phyloP scores from a whole-genome alignment of 2,329 filamentous ascomycete species.

The Cladosporium velox region DNA sequence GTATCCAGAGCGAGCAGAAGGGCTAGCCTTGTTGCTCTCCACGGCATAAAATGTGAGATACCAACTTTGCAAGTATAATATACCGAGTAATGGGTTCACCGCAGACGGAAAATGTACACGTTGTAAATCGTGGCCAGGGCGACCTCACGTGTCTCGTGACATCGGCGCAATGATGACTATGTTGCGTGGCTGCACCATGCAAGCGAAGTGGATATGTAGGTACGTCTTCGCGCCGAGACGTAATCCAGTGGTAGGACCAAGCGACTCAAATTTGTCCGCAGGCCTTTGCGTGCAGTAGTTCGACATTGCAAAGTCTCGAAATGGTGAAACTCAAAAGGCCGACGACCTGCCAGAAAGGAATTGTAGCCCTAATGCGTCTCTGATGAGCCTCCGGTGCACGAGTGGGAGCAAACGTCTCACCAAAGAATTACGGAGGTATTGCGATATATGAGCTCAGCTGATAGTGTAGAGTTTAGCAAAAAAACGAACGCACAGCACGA shows the following conservation, averaged over 20 bases:
- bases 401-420: background rate
- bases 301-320: background rate
- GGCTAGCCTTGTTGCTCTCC: background rate
- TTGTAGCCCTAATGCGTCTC: constrained; percentile 2
- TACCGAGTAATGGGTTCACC: background rate
- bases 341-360: constrained; percentile 11
- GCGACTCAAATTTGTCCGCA: background rate
- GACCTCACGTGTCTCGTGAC: background rate
- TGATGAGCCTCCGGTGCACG: background rate
- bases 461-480: background rate
- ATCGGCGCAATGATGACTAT: background rate
- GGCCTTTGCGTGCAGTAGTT: background rate
- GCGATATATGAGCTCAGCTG: background rate
- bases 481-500: background rate
- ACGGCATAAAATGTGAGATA: background rate
- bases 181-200: background rate
- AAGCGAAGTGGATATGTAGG: constrained; percentile 6
- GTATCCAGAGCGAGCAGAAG: background rate
- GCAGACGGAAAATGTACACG: background rate
- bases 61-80: background rate
- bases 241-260: background rate
- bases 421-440: background rate
- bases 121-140: background rate
- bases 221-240: constrained; percentile 2
- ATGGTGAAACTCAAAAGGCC: background rate